Evolutionary conservation across 805 yeast species (phyloP), one percentile per base, ranked within the genome.

Genomic region (Saccharomycopsis oosterbeekiorum): DNA sequence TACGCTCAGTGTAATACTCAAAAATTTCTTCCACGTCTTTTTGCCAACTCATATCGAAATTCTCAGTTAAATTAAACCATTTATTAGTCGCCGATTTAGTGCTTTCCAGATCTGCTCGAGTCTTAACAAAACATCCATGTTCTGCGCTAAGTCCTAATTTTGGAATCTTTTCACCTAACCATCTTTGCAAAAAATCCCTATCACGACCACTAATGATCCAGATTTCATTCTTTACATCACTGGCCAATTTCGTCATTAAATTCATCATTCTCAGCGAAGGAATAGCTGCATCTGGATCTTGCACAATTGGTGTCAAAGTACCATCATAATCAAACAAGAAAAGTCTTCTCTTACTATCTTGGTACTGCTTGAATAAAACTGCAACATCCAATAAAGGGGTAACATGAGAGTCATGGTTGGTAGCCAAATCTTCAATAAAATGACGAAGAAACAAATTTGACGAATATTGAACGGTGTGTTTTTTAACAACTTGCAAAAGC

Each of bases 191-290:
- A 69, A 94, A 94, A 58, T 78, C 82, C 74, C 89, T 96, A 72
- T 94, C 99, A 67, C 99, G 83, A 1, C 99, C 99, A 50, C 96
- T 86, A 63, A 94, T 93, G 65, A 94, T 83, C 99, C 99, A 94
- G 53, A 94, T 85, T 70, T 84, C 86, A 74, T 94, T 94, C 63
- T 78, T 78, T 6, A 93, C 90, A 71, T 93, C 98, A 14, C 78
- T 76, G 1, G 86, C 78, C 59, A 94, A 77, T 37, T 77, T 75
- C 34, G 80, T 77, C 62, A 94, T 73, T 12, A 87, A 82, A 9
- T 77, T 73, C 59, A 82, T 78, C 55, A 94, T 76, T 66, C 86
- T 79, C 2, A 85, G 84, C 0, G 96, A 84, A 2, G 99, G 99
- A 51, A 94, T 88, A 0, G 99, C 99, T 0, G 98, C 97, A n/a